Base-by-base conservation (phyloP, 169 alveolate species). In the Neospora caninum region DNA sequence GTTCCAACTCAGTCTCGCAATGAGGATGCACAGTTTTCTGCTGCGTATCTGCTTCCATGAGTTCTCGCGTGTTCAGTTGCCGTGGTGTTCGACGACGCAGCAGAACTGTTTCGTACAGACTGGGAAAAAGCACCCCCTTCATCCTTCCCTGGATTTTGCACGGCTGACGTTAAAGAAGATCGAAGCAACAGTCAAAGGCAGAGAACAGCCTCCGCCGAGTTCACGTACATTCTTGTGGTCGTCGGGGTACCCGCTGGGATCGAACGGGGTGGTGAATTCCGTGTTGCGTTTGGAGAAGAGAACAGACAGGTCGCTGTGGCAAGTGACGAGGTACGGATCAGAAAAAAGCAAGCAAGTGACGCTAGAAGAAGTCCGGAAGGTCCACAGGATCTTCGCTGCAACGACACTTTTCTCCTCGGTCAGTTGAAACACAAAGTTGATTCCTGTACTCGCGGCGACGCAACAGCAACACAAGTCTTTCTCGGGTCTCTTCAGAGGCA, bases 301-400 rank as follows among this genome's bases (percentile, higher is more conserved):
- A 20, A 78, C 86, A n/a, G 86, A 78, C 43, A 78, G 86, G 45
- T 78, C 45, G 4, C 31, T 22, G 45, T 78, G 86, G 31, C 22
- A 78, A 16, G 86, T 78, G 86, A 78, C 45, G 86, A 78, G 86
- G 45, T 10, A 78, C 29, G 86, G 43, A 9, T 78, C 86, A n/a
- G 86, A 18, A n/a, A 20, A 78, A 9, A 78, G 39, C 86, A 78
- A n/a, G 20, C 86, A 9, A 0, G 86, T 78, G 22, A 78, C 45
- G 29, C 43, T 18, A 10, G 86, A 78, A 18, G 42, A n/a, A 18
- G 86, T 38, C 43, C 39, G 86, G n/a, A 78, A 78, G 1, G 86
- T 78, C 49, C 39, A 78, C 22, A 78, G 45, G 45, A 78, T 4
- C 49, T 78, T 78, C 29, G 86, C n/a, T 0, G 49, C 31, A 7